Percentiles rank a stretch among this genome's conserved stretches.
These are phyloP conservation scores for Trametes elegans DNA, from an alignment of 768 basidiomycete genomes.

Conservation along the genomic window DNA sequence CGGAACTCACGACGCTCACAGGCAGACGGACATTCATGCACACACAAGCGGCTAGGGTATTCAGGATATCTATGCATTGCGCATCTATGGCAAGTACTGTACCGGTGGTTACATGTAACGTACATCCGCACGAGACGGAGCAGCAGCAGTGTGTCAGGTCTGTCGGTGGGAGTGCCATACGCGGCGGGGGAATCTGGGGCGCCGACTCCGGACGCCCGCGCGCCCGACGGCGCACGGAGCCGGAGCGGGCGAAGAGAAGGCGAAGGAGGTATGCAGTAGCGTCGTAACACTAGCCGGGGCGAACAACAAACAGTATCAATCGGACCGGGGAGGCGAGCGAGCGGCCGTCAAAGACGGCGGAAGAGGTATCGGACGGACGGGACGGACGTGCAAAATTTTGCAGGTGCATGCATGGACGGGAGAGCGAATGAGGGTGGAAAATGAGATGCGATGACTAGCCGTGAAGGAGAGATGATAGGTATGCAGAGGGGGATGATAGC, in stretches of 20 bases:
- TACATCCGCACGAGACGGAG: slow-evolving; percentile 5
- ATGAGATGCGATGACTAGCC: background rate
- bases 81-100: slow-evolving; percentile 11
- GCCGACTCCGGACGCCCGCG: background rate
- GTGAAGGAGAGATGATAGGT: slow-evolving; percentile 7
- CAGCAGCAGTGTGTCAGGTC: background rate
- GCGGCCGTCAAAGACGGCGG: background rate
- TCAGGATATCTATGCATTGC: slow-evolving; percentile 12
- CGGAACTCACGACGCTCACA: no score
- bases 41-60: background rate
- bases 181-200: background rate
- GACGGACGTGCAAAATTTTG: background rate
- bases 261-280: slow-evolving; percentile 1
- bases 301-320: slow-evolving; percentile 18
- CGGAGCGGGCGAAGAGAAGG: background rate
- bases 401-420: background rate
- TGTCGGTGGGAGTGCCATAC: background rate
- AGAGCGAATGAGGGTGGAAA: background rate
- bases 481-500: background rate
- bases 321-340: slow-evolving; percentile 19
- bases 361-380: slow-evolving; percentile 4
- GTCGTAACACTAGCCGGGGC: background rate
- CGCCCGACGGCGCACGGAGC: background rate
- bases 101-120: slow-evolving; percentile 16
- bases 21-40: no score